phyloP scores from a whole-genome alignment of 208 protist species.

The Angomonas desouzai region DNA sequence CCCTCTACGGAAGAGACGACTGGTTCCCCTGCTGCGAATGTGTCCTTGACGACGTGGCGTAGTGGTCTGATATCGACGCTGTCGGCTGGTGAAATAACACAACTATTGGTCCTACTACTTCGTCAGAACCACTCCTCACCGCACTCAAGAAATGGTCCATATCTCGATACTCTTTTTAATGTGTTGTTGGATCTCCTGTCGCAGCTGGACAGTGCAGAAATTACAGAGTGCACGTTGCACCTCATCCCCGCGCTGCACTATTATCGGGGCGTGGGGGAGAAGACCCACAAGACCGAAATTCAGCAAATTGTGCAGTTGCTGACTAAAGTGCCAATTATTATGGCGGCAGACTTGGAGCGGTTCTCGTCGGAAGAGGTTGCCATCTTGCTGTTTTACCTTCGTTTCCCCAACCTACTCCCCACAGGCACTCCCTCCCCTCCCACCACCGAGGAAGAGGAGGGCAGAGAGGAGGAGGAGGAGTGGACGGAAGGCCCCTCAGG shows the following conservation, averaged over 20 bases:
- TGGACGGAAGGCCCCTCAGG: too few species aligned
- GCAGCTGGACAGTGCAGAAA: background rate
- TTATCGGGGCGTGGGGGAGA: background rate
- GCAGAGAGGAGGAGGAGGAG: background rate
- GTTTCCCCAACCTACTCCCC: too few species aligned
- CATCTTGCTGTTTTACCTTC: constrained; percentile 3
- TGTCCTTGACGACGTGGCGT: background rate
- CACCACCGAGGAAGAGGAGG: too few species aligned
- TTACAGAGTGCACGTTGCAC: background rate
- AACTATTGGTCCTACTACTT: background rate
- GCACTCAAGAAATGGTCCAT: background rate
- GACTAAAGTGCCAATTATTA: background rate
- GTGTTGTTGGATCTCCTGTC: background rate
- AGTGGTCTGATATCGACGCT: background rate
- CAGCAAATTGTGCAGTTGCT: background rate
- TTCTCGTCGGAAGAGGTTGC: background rate
- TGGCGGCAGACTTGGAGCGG: background rate
- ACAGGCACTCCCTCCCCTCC: too few species aligned
- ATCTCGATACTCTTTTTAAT: background rate
- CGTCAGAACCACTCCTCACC: too few species aligned
- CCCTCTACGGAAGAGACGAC: background rate
- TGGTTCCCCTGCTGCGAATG: too few species aligned
- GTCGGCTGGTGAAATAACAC: background rate
- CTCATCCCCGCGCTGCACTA: background rate
- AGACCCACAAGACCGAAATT: background rate